phyloP scores from a whole-genome alignment of 2,329 filamentous ascomycete genomes.

The Beauveria rudraprayagi region DNA sequence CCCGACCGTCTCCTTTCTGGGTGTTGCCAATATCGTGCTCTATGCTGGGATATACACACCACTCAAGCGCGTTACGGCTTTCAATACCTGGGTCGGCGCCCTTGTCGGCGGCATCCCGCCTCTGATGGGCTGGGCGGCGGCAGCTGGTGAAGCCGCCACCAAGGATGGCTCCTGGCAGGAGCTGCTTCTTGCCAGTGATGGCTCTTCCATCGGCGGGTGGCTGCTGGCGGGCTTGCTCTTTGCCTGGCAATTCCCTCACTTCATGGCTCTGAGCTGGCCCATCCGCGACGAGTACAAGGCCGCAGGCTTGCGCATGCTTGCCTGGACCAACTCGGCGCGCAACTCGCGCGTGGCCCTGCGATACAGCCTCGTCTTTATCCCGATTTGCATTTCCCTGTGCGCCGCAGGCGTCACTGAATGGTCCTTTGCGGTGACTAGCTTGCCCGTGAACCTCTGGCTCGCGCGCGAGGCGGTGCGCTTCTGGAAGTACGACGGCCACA shows the following conservation, averaged over 20 bases:
- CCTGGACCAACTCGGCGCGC: slow-evolving; percentile 76
- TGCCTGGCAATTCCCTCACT: slow-evolving; percentile 97
- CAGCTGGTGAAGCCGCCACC: slow-evolving; percentile 78
- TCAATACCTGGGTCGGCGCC: slow-evolving; percentile 94
- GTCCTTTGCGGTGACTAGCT: slow-evolving; percentile 73
- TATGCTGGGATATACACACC: slow-evolving; percentile 93
- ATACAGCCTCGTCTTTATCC: slow-evolving; percentile 79
- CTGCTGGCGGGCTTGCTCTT: slow-evolving; percentile 76
- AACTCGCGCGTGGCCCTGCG: slow-evolving; percentile 83
- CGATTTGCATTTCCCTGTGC: slow-evolving; percentile 74
- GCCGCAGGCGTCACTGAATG: slow-evolving; percentile 75
- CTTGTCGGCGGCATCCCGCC: slow-evolving; percentile 90
- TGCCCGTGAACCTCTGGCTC: slow-evolving; percentile 81
- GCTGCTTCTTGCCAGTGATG: slow-evolving; percentile 60
- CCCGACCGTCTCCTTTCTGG: slow-evolving; percentile 81
- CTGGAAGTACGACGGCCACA: slow-evolving; percentile 68
- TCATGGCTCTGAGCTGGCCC: slow-evolving; percentile 85
- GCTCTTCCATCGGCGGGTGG: slow-evolving; percentile 70
- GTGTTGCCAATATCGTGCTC: slow-evolving; percentile 73
- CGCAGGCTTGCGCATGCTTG: slow-evolving; percentile 64
- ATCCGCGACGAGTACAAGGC: slow-evolving; percentile 84
- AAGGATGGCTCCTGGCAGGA: slow-evolving; percentile 69
- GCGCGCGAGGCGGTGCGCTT: slow-evolving; percentile 71
- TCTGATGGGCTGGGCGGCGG: slow-evolving; percentile 96
- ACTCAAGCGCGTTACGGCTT: slow-evolving; percentile 73